Conservation (phyloP, 2,329 filamentous ascomycete species). For the Fusarium sp. region DNA sequence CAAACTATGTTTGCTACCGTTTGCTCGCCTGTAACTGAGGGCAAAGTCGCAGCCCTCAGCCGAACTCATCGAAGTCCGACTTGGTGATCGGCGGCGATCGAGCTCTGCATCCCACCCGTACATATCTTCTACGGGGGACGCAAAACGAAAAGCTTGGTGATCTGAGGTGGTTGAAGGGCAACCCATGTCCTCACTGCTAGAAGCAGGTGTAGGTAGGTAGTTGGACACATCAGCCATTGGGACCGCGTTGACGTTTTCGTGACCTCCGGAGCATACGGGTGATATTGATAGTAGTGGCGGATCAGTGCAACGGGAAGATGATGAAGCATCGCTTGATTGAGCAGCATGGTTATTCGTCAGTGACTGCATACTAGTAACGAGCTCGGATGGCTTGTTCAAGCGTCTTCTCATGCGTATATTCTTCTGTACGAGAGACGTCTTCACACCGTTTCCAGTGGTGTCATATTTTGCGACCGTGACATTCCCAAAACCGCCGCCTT, state of each 20-base stretch:
- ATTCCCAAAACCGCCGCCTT: constrained; percentile 52
- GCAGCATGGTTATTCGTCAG: not conserved
- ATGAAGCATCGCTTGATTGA: constrained; percentile 7
- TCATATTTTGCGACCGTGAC: constrained; percentile 63
- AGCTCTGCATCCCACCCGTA: constrained; percentile 67
- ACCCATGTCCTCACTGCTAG: constrained; percentile 30
- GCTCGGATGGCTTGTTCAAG: constrained; percentile 25
- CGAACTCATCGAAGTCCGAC: constrained; percentile 20
- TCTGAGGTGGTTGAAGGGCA: constrained; percentile 26
- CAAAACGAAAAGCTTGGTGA: constrained; percentile 27
- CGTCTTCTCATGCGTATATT: constrained; percentile 44
- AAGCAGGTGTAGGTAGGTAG: constrained; percentile 51
- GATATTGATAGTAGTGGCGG: constrained; percentile 15
- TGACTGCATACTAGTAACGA: constrained; percentile 3
- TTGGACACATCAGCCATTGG: constrained; percentile 54
- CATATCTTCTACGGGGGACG: constrained; percentile 50
- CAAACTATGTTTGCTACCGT: constrained; percentile 42
- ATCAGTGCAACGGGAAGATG: constrained; percentile 9
- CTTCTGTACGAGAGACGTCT: constrained; percentile 40
- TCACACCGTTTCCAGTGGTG: constrained; percentile 19
- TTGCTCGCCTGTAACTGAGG: constrained; percentile 42
- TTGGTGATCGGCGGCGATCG: constrained; percentile 31
- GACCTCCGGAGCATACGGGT: constrained; percentile 7
- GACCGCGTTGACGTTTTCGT: not conserved
- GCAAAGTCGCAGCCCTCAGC: constrained; percentile 33